Evolutionary conservation across 306 rosid species (phyloP).

Genomic region (Geum urbanum): DNA sequence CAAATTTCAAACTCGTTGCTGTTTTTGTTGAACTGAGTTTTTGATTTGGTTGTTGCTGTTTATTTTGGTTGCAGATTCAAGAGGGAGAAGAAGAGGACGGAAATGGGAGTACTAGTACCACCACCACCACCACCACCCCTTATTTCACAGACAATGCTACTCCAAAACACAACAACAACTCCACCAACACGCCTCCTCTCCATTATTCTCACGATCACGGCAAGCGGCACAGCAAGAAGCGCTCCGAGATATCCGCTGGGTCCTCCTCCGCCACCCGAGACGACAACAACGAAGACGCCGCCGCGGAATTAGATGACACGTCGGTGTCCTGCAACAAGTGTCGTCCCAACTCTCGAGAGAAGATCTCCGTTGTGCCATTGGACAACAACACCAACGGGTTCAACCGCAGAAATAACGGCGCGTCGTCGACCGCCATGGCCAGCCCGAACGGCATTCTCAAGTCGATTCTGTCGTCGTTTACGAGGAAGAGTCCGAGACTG

Average conservation of each 20-base stretch:
- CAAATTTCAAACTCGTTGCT: too few relatives aligned
- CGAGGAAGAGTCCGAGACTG: conserved; percentile 67
- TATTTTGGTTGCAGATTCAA: conserved; percentile 56
- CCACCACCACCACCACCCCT: conserved; percentile 28
- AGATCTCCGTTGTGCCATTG: conserved; percentile 68
- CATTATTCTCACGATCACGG: conserved; percentile 26
- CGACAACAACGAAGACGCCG: conserved; percentile 16
- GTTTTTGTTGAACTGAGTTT: background rate
- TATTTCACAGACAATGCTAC: conserved; percentile 23
- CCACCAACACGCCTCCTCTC: conserved; percentile 52
- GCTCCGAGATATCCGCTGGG: conserved; percentile 28
- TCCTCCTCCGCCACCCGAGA: conserved; percentile 20
- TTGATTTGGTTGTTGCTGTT: background rate
- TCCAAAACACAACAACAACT: conserved; percentile 39
- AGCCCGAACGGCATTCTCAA: conserved; percentile 76
- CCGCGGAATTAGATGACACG: conserved; percentile 23
- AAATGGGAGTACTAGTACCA: conserved; percentile 33
- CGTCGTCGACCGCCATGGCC: conserved; percentile 42
- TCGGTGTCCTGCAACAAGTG: conserved; percentile 82
- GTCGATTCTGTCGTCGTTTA: conserved; percentile 63
- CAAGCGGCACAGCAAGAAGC: conserved; percentile 36
- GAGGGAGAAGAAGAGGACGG: conserved; percentile 48
- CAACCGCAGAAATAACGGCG: conserved; percentile 26
- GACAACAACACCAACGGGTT: conserved; percentile 40
- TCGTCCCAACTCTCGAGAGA: conserved; percentile 78